phyloP scores from a whole-genome alignment of 352 stramenopile species.

The Phytophthora citrophthora region DNA sequence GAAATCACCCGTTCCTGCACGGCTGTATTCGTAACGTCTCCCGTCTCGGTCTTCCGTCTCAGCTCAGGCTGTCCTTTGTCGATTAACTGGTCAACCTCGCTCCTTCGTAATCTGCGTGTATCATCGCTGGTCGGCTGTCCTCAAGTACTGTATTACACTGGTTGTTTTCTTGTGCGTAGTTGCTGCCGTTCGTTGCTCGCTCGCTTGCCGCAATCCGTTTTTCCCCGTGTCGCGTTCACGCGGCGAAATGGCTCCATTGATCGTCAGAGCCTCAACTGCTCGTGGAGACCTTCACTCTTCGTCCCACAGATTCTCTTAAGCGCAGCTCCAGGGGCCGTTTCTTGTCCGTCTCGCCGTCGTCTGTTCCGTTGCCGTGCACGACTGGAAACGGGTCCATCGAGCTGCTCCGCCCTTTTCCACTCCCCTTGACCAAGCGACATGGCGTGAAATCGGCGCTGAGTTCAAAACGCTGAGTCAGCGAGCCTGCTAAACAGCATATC shows the following conservation, averaged over 20 bases:
- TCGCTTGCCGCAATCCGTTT: slow-evolving; percentile 28
- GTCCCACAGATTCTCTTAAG: background rate
- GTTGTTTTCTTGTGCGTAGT: slow-evolving; percentile 37
- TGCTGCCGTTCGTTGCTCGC: slow-evolving; percentile 23
- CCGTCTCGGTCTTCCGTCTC: slow-evolving; percentile 21
- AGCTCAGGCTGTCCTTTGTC: slow-evolving; percentile 5
- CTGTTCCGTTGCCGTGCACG: slow-evolving; percentile 31
- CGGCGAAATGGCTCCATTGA: slow-evolving; percentile 34
- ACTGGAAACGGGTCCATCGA: slow-evolving; percentile 19
- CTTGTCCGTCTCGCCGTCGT: slow-evolving; percentile 32
- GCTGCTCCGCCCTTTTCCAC: slow-evolving; percentile 30
- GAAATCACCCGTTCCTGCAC: slow-evolving; percentile 26
- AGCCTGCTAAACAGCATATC: slow-evolving; percentile 41
- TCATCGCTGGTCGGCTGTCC: slow-evolving; percentile 21
- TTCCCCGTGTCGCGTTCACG: slow-evolving; percentile 35
- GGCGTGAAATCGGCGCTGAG: slow-evolving; percentile 11
- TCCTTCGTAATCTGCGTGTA: slow-evolving; percentile 21
- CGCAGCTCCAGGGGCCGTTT: slow-evolving; percentile 31
- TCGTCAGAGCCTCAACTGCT: slow-evolving; percentile 7
- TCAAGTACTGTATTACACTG: slow-evolving; percentile 21
- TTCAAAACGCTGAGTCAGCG: slow-evolving; percentile 21
- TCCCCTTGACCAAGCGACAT: slow-evolving; percentile 26
- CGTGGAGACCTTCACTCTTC: slow-evolving; percentile 25
- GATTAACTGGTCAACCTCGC: slow-evolving; percentile 22
- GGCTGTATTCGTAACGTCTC: slow-evolving; percentile 32